Conservation (phyloP, 345 rosid species). For the Jatropha curcas region DNA sequence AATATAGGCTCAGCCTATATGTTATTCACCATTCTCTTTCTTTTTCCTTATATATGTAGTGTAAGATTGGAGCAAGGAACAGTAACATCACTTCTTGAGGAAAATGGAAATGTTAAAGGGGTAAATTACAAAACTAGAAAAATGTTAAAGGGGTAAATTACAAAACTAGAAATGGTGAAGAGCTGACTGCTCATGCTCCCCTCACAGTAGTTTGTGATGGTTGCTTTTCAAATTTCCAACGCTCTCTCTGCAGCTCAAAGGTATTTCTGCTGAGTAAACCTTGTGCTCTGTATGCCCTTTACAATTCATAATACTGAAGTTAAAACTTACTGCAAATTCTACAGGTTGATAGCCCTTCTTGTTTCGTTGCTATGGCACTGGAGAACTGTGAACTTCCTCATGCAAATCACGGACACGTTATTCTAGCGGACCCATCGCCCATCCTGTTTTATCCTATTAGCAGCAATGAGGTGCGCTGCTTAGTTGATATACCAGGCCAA, state of each 20-base stretch:
- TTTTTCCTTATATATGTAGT: constrained; percentile 31
- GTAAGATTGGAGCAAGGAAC: constrained; percentile 74
- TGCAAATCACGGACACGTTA: constrained; percentile 52
- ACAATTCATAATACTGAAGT: too few species aligned
- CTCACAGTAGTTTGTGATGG: too few species aligned
- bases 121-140: too few species aligned
- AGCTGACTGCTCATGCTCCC: constrained; percentile 55
- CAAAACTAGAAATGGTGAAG: constrained; percentile 60
- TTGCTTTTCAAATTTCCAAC: too few species aligned
- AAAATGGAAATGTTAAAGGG: constrained; percentile 58
- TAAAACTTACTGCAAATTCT: too few species aligned
- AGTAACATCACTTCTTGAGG: constrained; percentile 65
- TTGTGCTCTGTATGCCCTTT: too few species aligned
- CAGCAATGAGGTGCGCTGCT: constrained; percentile 64
- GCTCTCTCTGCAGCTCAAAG: constrained; percentile 71
- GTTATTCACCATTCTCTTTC: too few species aligned
- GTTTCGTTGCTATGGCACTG: constrained; percentile 57
- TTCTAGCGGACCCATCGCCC: constrained; percentile 59
- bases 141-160: constrained; percentile 74
- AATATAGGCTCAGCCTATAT: too few species aligned
- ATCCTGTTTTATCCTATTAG: constrained; percentile 59
- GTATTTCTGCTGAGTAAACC: too few species aligned
- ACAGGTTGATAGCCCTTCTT: constrained; percentile 64
- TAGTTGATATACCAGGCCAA: too few species aligned
- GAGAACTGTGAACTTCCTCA: constrained; percentile 62